Base-by-base conservation (phyloP, 805 yeast species). In the Candida michaelii region DNA sequence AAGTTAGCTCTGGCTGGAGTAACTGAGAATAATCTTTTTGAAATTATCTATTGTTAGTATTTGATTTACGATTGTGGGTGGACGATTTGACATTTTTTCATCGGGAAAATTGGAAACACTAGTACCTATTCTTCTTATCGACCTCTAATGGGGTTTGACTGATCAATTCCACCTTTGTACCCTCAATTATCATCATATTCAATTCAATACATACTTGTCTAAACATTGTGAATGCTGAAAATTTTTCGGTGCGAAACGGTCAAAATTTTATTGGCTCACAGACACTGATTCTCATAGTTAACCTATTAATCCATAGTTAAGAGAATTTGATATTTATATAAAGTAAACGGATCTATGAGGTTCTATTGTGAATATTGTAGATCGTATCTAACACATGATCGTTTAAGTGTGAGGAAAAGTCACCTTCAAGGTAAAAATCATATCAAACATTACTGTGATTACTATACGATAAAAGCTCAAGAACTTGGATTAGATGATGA, bases 351-450 rank as follows among this genome's bases (percentile, higher is more conserved):
- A 25, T 12, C 5, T 9, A 48, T 49, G 53, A 76, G 82, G 49
- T 85, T 82, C 60, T 85, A 83, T 64, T 89, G 96, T 62, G 93
- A 85, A 52, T 89, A 88, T 59, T 89, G 96, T 59, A 80, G 80
- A 56, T 79, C 89, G 14, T 83, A 84, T 53, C 66, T 89, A 44
- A 89, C 96, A 1, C 96, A 89, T 59, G 96, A 88, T 62, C 84
- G 93, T n/a, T 69, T 80, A 53, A 84, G 93, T 65, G 96, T 89
- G 42, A 66, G 96, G 16, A 83, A 84, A 55, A 81, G 89, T 31
- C 97, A 89, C 62, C 60, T 85, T 31, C 67, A 75, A 30, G 97
- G 97, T 8, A 79, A 77, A 52, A 83, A 85, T 60, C 97, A 89
- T 61, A 69, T 85, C 32, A 74, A 77, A 46, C 71, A 76, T 41